Conservation (phyloP, 2,329 filamentous ascomycete genomes). For the Epichloe amarillans region DNA sequence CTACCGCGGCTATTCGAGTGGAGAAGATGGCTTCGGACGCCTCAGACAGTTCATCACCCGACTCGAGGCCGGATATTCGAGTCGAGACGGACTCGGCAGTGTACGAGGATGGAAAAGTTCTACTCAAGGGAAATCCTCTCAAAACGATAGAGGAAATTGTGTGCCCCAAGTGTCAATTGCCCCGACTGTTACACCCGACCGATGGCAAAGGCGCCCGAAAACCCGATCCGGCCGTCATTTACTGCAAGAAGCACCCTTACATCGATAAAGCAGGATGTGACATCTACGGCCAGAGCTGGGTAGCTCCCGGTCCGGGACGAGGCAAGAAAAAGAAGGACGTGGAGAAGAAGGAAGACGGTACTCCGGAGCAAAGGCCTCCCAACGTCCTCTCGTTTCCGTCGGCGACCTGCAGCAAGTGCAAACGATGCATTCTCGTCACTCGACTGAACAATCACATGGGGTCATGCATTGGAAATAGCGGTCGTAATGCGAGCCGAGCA, state of each 20-base stretch:
- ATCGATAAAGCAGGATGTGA: conserved; percentile 65
- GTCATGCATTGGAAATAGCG: conserved; percentile 53
- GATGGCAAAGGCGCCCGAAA: conserved; percentile 54
- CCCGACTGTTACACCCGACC: conserved; percentile 58
- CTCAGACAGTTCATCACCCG: conserved; percentile 38
- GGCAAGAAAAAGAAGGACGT: conserved; percentile 73
- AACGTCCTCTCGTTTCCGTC: conserved; percentile 53
- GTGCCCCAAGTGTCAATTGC: conserved; percentile 62
- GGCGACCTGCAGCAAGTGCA: conserved; percentile 55
- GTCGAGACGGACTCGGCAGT: conserved; percentile 54
- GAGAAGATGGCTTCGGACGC: conserved; percentile 47
- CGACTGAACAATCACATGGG: conserved; percentile 56
- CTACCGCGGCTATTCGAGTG: conserved; percentile 49
- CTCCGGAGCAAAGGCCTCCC: conserved; percentile 40
- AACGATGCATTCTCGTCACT: conserved; percentile 50
- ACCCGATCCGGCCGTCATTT: conserved; percentile 54
- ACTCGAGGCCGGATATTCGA: conserved; percentile 41
- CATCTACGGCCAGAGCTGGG: conserved; percentile 73
- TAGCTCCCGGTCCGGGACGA: conserved; percentile 53
- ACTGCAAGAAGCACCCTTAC: conserved; percentile 70
- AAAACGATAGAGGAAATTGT: conserved; percentile 57
- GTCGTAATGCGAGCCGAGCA: conserved; percentile 47
- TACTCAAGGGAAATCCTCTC: conserved; percentile 59
- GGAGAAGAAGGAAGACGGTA: conserved; percentile 42
- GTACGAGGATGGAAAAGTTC: conserved; percentile 56